Evolutionary conservation across 176 grass and related monocot species (phyloP), one percentile per base, ranked within the genome.

Genomic region (Paspalum vaginatum): DNA sequence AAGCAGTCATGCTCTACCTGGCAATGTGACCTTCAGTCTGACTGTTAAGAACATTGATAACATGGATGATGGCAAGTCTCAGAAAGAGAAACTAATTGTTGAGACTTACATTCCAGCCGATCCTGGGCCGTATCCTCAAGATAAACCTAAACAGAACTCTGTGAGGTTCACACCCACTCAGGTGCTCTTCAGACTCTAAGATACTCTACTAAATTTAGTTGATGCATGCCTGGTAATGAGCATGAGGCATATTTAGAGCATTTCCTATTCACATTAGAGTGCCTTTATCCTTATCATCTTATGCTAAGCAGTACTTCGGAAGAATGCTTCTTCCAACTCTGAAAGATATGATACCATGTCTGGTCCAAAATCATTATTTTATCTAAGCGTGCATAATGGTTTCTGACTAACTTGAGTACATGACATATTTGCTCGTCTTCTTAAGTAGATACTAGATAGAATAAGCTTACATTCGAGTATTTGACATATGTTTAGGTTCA

Each of bases 81-180:
- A 90, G 72, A 85, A 95, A 88, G 92, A 95, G 77, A 93, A 89
- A 79, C 49, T 99, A 72, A 75, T 84, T 80, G 88, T 89, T 49
- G 96, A 99, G 62, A 74, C 86, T 80, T 99, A 95, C 50, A 57
- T 93, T 86, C 90, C 96, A 70, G 90, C 84, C 86, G 92, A 99
- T 83, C 96, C 92, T 58, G 96, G 92, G 74, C 96, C 92, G 8
- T 99, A 99, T 85, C 96, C 96, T 81, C 92, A 99, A 88, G 96
- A 99, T 84, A 93, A 99, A 83, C 96, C 96, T 11, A 99, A 91
- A 51, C 90, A 99, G 80, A 99, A 99, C 57, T 86, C 96, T 76
- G 92, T 99, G 77, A 89, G 88, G 81, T 99, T 99, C 87, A 99
- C 96, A 76, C 79, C 96, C 37, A 95, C 92, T 75, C 96, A 99